Conservation (phyloP, 2,329 filamentous ascomycete species). For the Xylaria sp. region DNA sequence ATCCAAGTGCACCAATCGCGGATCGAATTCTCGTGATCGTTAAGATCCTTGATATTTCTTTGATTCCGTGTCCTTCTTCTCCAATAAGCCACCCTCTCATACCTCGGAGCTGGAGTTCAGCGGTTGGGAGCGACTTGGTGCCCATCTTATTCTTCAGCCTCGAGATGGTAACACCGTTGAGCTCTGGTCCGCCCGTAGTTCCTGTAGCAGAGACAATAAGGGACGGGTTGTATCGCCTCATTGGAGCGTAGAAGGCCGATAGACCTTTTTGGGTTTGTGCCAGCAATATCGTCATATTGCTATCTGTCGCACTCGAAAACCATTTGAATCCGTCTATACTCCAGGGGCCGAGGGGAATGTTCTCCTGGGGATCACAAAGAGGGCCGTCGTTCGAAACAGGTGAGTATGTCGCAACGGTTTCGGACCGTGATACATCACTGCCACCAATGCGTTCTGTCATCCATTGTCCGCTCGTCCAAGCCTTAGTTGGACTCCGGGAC, state of each 20-base stretch:
- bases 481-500: conserved; percentile 54
- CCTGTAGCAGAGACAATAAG: conserved; percentile 27
- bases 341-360: conserved; percentile 52
- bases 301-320: conserved; percentile 72
- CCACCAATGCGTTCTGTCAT: conserved; percentile 71
- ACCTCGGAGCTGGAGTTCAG: conserved; percentile 66
- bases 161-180: conserved; percentile 69
- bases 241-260: conserved; percentile 67
- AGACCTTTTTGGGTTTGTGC: conserved; percentile 62
- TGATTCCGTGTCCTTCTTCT: conserved; percentile 66
- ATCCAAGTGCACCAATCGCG: conserved; percentile 55
- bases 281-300: conserved; percentile 66
- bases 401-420: conserved; percentile 60
- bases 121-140: conserved; percentile 69
- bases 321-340: conserved; percentile 70
- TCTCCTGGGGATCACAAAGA: conserved; percentile 31
- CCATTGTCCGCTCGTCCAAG: conserved; percentile 72
- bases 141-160: conserved; percentile 73
- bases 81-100: conserved; percentile 67
- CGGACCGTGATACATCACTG: conserved; percentile 67
- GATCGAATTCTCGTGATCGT: conserved; percentile 67
- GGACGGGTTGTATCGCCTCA: conserved; percentile 47
- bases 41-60: conserved; percentile 68
- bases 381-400: conserved; percentile 32
- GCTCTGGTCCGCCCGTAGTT: conserved; percentile 49